Evolutionary conservation across 2,329 filamentous ascomycete species (phyloP), one percentile per base, ranked within the genome.

Genomic region (Talaromyces sp.): DNA sequence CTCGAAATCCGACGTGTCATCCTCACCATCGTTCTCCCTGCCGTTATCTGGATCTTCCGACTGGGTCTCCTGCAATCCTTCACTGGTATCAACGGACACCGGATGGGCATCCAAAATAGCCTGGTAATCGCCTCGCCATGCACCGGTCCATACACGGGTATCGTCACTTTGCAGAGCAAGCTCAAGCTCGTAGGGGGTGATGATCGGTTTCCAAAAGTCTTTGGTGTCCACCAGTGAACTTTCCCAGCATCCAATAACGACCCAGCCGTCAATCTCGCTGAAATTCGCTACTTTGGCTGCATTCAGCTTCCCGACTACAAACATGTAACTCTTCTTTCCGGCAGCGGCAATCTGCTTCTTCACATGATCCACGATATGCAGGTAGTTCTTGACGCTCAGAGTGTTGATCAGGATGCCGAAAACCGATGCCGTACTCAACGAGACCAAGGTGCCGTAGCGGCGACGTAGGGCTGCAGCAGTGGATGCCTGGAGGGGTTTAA

Each of bases 201-300:
- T 86, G 10, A 97, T 87, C 0, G 92, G 92, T 67, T 86, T 85
- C 83, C 88, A 97, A 70, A 96, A 96, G 7, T 89, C 90, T 61
- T 90, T 89, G 64, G 92, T 91, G 67, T 97, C 93, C 4, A 99
- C 85, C 56, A 97, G 78, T 62, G 90, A 91, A 73, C 92, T 96
- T 77, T 99, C 94, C 94, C 94, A 99, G 75, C 94, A 99, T 2
- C 94, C 93, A 10, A 99, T 90, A 0, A 97, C 92, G 0, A 97
- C 92, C 94, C 94, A 99, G 17, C 92, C 93, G 50, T 92, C 93
- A 5, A 99, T 85, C 74, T 99, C 94, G 61, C 89, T 86, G 76
- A 99, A 99, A 75, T 99, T 99, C 54, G 94, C 94, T 24, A 99
- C 82, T 74, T 99, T 99, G 41, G 92, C 93, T 0, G 92, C 88